A percentile compares a stretch with the other conserved stretches of the same genome.
These are phyloP conservation scores for Pyrus bretschneideri DNA, from an alignment of 306 rosid genomes.

Conservation along the genomic window DNA sequence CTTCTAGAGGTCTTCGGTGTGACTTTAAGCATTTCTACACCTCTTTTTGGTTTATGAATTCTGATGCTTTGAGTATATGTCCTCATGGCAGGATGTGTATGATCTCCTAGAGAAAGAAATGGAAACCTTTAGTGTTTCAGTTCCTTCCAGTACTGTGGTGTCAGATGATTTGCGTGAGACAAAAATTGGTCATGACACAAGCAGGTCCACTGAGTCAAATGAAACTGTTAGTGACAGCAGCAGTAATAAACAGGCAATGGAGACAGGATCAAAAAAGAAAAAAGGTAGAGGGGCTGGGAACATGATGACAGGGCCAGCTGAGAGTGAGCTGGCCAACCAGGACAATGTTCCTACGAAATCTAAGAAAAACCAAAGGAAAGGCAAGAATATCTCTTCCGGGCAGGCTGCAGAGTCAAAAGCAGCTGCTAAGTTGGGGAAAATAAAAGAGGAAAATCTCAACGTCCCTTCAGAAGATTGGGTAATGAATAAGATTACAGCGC, in stretches of 20 bases:
- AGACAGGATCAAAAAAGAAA: constrained; percentile 80
- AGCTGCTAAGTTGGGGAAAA: constrained; percentile 53
- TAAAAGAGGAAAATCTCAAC: constrained; percentile 53
- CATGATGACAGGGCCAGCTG: constrained; percentile 36
- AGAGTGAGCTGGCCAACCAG: constrained; percentile 57
- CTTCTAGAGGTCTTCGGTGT: background rate
- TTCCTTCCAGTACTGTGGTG: constrained; percentile 33
- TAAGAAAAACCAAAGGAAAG: constrained; percentile 79
- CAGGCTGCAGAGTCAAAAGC: constrained; percentile 56
- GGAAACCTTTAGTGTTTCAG: constrained; percentile 54
- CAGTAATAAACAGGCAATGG: constrained; percentile 44
- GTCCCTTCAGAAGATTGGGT: constrained; percentile 92
- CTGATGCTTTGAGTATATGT: constrained; percentile 22
- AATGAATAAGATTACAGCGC: constrained; percentile 57
- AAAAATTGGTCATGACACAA: constrained; percentile 45
- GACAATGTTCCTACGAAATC: constrained; percentile 60
- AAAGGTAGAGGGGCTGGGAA: constrained; percentile 58
- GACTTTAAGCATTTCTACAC: constrained; percentile 4
- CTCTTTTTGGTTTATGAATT: constrained; percentile 6
- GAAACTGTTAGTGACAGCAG: constrained; percentile 46
- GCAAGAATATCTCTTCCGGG: constrained; percentile 55
- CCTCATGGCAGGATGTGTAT: constrained; percentile 54
- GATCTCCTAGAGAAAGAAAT: constrained; percentile 69
- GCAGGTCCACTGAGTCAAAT: constrained; percentile 47
- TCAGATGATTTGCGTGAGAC: constrained; percentile 41